A percentile compares a stretch with the other conserved stretches of the same genome.
Evolutionary conservation across 2,329 filamentous ascomycete genomes (phyloP).

Genomic region (Monosporascus sp.): DNA sequence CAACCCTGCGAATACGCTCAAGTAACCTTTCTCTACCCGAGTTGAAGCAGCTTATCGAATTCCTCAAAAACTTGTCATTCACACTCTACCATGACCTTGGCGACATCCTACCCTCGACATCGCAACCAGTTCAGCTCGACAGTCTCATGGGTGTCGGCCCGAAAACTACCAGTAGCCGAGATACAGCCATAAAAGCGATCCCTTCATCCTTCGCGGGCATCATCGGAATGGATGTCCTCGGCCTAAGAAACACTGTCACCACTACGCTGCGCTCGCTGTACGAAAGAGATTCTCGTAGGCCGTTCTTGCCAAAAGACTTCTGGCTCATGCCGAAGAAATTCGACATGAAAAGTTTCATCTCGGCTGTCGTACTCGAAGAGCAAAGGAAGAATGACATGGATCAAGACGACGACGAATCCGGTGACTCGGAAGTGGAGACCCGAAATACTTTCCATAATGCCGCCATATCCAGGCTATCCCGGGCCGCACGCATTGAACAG

Average conservation of each 20-base stretch:
- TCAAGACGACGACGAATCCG: slow-evolving; percentile 55
- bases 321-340: slow-evolving; percentile 91
- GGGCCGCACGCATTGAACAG: slow-evolving; percentile 59
- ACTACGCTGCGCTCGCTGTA: slow-evolving; percentile 82
- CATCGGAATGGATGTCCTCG: slow-evolving; percentile 68
- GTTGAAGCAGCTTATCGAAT: slow-evolving; percentile 68
- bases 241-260: slow-evolving; percentile 75
- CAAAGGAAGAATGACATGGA: slow-evolving; percentile 66
- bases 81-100: slow-evolving; percentile 78
- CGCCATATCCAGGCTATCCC: slow-evolving; percentile 55
- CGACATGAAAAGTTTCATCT: slow-evolving; percentile 83
- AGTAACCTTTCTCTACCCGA: slow-evolving; percentile 68
- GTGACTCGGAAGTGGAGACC: slow-evolving; percentile 27
- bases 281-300: slow-evolving; percentile 83
- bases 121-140: slow-evolving; percentile 17
- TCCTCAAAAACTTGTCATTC: slow-evolving; percentile 88
- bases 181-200: slow-evolving; percentile 7
- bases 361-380: slow-evolving; percentile 82
- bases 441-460: slow-evolving; percentile 28
- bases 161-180: slow-evolving; percentile 2
- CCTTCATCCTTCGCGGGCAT: slow-evolving; percentile 37
- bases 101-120: slow-evolving; percentile 41
- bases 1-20: slow-evolving; percentile 45
- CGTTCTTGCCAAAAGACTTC: slow-evolving; percentile 75
- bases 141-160: slow-evolving; percentile 15